A percentile compares a stretch with the other conserved stretches of the same genome.
Conservation (phyloP, 2,329 filamentous ascomycete species). For the Ilyonectria robusta region DNA sequence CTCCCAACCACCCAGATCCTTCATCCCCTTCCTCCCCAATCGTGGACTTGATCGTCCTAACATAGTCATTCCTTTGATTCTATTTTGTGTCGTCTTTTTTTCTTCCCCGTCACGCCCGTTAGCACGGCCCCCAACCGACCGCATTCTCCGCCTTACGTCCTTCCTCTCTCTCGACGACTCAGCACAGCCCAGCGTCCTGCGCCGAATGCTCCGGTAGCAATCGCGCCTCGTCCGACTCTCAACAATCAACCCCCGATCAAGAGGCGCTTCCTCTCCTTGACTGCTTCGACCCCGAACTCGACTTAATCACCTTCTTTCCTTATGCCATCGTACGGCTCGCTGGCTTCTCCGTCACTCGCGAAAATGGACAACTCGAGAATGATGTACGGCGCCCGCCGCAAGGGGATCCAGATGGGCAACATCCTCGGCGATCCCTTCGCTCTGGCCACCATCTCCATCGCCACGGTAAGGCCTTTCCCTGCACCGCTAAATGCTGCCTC, state of each 20-base stretch:
- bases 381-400: conserved; percentile 66
- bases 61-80: conserved; percentile 43
- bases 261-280: conserved; percentile 28
- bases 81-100: conserved; percentile 29
- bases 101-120: conserved; percentile 28
- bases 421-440: conserved; percentile 97
- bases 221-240: conserved; percentile 35
- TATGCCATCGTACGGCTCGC: conserved; percentile 84
- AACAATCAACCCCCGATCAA: conserved; percentile 22
- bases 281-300: conserved; percentile 27
- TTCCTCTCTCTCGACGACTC: conserved; percentile 28
- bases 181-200: conserved; percentile 35
- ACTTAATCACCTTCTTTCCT: conserved; percentile 52
- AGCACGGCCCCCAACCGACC: conserved; percentile 34
- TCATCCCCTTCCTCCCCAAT: conserved; percentile 13
- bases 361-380: conserved; percentile 83
- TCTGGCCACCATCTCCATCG: conserved; percentile 92
- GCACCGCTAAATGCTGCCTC: background rate
- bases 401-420: conserved; percentile 84
- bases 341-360: conserved; percentile 79
- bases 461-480: conserved; percentile 75
- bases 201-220: conserved; percentile 50
- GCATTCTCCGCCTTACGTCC: conserved; percentile 31
- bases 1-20: conserved; percentile 35
- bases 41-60: conserved; percentile 40